Evolutionary conservation across 805 yeast species (phyloP), one percentile per base, ranked within the genome.

Genomic region (Saccharomycopsis javanensis): DNA sequence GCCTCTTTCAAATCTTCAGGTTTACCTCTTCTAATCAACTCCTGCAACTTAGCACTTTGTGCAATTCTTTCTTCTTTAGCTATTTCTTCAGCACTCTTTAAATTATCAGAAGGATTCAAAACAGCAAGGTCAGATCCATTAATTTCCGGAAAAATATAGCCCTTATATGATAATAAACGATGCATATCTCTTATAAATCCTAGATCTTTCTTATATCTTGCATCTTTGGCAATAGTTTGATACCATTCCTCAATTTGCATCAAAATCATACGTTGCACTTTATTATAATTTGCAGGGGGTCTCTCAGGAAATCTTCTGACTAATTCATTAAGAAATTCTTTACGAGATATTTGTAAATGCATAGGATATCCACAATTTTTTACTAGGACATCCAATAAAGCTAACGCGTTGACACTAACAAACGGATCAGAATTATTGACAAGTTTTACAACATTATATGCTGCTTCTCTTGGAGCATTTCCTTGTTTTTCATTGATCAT

Each of bases 301-400:
- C 88, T 81, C 67, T 91, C 97, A 1, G 98, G 98, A 72, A 94
- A 94, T 68, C 88, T 74, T 65, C 88, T 86, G 25, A 94, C 99
- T 66, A 94, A 78, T 67, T 89, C 96, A 68, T 94, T 94, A 66
- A 94, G 76, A 65, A 94, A 94, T 69, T 92, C 98, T 71, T 94
- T 91, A 60, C 98, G 80, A 3, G 96, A 87, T 55, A 94, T 88
- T 72, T 94, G 99, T 52, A 94, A 76, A 63, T 94, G 99, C 72
- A 94, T 82, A 6, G 99, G 97, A 69, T 92, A 94, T 4, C 98
- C 99, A 73, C 99, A 94, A 74, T 94, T 94, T 72, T 94, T 94
- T 55, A 94, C 99, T 64, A 94, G 75, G 55, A 88, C 88, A 68
- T 94, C 99, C 60, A 94, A 67, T 38, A 88, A 72, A 1, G 90